phyloP scores from a whole-genome alignment of 176 grass and related monocot species.

The Musa itinerans region DNA sequence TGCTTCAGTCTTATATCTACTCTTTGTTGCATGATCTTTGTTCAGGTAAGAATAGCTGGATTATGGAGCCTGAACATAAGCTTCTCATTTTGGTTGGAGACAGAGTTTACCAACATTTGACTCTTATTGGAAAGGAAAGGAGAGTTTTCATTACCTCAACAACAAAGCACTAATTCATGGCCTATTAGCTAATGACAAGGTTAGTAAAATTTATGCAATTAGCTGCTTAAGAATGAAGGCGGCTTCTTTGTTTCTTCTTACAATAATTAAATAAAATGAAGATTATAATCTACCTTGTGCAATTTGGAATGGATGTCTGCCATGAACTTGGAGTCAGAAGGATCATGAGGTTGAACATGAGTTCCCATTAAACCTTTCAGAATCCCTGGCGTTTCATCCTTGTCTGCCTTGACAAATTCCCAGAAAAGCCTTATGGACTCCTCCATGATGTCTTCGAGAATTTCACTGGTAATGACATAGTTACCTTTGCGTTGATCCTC shows the following conservation, averaged over 20 bases:
- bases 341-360: conserved; percentile 64
- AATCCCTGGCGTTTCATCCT: conserved; percentile 40
- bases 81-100: too few relatives aligned
- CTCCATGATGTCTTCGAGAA: conserved; percentile 72
- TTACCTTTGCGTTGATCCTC: conserved; percentile 73
- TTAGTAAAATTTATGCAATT: not conserved
- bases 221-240: not conserved
- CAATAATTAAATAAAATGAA: not conserved
- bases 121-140: too few relatives aligned
- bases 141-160: too few relatives aligned
- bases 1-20: too few relatives aligned
- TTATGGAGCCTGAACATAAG: too few relatives aligned
- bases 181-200: too few relatives aligned
- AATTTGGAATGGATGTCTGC: conserved; percentile 44
- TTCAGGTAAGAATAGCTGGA: too few relatives aligned
- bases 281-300: conserved; percentile 54
- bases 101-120: too few relatives aligned
- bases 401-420: conserved; percentile 93
- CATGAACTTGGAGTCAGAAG: conserved; percentile 58
- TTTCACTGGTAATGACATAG: conserved; percentile 57
- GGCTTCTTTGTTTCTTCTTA: not conserved
- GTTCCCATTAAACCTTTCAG: conserved; percentile 57
- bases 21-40: too few relatives aligned
- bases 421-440: conserved; percentile 70
- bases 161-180: too few relatives aligned